Evolutionary conservation across 176 grass and related monocot genomes (phyloP).

Genomic region (Carex pumila): DNA sequence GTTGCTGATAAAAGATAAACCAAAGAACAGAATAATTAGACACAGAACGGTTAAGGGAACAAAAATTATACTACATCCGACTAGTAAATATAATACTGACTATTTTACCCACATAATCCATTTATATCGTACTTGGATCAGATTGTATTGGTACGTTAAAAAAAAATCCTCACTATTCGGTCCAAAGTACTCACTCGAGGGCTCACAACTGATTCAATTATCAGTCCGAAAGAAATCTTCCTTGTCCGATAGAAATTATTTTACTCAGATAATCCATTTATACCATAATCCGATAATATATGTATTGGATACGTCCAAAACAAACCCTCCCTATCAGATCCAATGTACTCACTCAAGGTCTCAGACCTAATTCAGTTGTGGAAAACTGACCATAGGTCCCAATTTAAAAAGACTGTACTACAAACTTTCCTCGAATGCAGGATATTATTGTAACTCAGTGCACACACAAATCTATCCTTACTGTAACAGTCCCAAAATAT

Average conservation of each 20-base stretch:
- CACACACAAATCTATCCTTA: not conserved
- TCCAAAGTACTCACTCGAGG: not conserved
- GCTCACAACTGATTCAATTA: not conserved
- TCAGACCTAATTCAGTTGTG: not conserved
- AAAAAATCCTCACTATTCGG: not conserved
- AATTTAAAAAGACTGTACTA: not conserved
- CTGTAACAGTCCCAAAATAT: not conserved
- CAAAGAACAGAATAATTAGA: not conserved
- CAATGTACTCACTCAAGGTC: not conserved
- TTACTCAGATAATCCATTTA: not conserved
- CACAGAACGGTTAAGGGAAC: not conserved
- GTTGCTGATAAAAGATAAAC: conserved; percentile 31
- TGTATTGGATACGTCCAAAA: not conserved
- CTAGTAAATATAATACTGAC: not conserved
- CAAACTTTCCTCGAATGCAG: not conserved
- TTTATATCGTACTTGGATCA: not conserved
- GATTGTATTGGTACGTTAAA: not conserved
- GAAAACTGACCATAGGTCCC: not conserved
- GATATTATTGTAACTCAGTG: not conserved
- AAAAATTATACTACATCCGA: not conserved
- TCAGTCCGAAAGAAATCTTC: not conserved
- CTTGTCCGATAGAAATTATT: not conserved
- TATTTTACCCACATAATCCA: not conserved
- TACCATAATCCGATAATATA: not conserved
- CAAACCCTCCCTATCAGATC: not conserved